These are phyloP conservation scores for Acanthamoeba lenticulata DNA, from an alignment of 208 protist species.

Conservation along the genomic window DNA sequence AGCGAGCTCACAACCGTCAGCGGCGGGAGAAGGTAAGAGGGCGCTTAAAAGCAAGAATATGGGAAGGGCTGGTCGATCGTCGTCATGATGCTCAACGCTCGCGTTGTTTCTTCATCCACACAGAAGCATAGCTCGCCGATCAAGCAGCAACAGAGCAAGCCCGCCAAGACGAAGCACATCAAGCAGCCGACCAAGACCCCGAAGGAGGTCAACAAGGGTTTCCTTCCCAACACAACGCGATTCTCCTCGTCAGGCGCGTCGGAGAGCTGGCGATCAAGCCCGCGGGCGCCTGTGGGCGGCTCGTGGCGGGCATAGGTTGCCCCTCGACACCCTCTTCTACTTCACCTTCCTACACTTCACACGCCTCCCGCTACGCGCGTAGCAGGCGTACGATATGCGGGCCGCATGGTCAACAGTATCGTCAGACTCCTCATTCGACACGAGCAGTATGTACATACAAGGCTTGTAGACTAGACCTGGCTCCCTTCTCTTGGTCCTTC, in stretches of 20 bases:
- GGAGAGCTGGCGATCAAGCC: neutral
- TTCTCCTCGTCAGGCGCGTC: neutral
- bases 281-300: neutral
- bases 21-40: neutral
- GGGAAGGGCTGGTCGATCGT: too few relatives aligned
- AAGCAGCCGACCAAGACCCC: neutral
- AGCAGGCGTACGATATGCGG: too few relatives aligned
- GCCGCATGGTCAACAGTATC: too few relatives aligned
- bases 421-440: too few relatives aligned
- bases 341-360: too few relatives aligned
- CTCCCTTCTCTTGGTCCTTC: too few relatives aligned
- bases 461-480: too few relatives aligned
- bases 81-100: neutral
- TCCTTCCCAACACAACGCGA: neutral
- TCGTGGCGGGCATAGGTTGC: neutral
- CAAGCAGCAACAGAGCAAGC: neutral
- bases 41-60: too few relatives aligned
- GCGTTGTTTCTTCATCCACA: neutral
- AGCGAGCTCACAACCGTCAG: neutral
- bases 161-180: neutral
- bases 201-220: neutral
- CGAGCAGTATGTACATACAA: too few relatives aligned
- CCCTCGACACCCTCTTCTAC: too few relatives aligned
- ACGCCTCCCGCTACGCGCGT: too few relatives aligned
- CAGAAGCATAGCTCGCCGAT: neutral